Percentiles rank a stretch among this genome's conserved stretches.
Evolutionary conservation across 352 stramenopile species (phyloP).

Genomic region (Phytopythium vexans): DNA sequence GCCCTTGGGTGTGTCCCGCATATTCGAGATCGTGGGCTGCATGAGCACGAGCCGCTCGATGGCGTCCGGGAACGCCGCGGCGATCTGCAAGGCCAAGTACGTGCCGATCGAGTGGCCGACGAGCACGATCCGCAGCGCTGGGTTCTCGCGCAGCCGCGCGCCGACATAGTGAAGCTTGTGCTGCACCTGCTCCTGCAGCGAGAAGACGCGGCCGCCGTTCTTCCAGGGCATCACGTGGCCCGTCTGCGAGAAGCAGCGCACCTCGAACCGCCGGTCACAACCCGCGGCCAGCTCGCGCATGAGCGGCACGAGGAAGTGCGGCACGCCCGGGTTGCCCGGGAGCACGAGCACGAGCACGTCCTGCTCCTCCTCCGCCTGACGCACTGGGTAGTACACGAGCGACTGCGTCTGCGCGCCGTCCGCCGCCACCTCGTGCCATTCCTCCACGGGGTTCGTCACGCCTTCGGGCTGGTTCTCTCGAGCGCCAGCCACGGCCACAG

Average conservation of each 20-base stretch:
- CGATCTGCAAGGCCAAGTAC: conserved; percentile 52
- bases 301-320: conserved; percentile 64
- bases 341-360: conserved; percentile 60
- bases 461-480: conserved; percentile 1
- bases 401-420: conserved; percentile 42
- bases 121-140: conserved; percentile 40
- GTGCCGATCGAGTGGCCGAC: conserved; percentile 69
- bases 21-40: conserved; percentile 69
- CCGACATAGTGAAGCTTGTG: conserved; percentile 53
- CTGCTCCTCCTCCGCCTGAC: conserved; percentile 6
- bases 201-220: conserved; percentile 46
- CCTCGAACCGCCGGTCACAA: conserved; percentile 35
- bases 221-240: conserved; percentile 69
- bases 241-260: conserved; percentile 55
- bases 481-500: neutral
- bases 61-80: conserved; percentile 43
- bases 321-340: conserved; percentile 61
- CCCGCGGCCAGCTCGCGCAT: conserved; percentile 48
- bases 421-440: conserved; percentile 43
- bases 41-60: conserved; percentile 64
- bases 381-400: conserved; percentile 38
- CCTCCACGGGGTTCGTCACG: conserved; percentile 18
- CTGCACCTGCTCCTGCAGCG: conserved; percentile 53
- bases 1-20: conserved; percentile 43
- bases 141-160: conserved; percentile 39